Evolutionary conservation across 1,284 basidiomycete species (phyloP).

Genomic region (Pyrrhoderma noxium): DNA sequence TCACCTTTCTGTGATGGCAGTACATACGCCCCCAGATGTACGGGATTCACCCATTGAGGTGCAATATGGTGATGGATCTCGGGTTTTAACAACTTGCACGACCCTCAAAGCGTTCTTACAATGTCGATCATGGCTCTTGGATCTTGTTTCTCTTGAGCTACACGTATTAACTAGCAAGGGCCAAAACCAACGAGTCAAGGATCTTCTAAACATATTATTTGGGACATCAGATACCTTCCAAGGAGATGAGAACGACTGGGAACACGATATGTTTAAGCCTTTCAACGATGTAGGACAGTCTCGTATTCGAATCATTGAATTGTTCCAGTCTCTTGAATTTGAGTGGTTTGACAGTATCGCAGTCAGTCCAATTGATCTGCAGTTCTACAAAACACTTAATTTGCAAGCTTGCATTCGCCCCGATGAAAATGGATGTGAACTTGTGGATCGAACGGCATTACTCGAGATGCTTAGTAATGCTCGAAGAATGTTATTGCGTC

Average conservation of each 20-base stretch:
- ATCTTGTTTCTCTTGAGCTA: conserved; percentile 84
- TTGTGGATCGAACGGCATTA: conserved; percentile 72
- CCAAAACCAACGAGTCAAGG: conserved; percentile 61
- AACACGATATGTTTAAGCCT: conserved; percentile 43
- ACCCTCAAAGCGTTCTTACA: conserved; percentile 76
- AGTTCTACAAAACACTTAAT: conserved; percentile 65
- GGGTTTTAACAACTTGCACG: conserved; percentile 68
- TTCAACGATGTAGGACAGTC: conserved; percentile 75
- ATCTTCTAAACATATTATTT: conserved; percentile 71
- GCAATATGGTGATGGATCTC: conserved; percentile 63
- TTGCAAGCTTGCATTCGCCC: conserved; percentile 67
- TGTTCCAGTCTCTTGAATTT: conserved; percentile 80
- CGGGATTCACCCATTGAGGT: conserved; percentile 54
- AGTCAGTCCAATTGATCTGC: conserved; percentile 52
- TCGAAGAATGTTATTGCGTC: conserved; percentile 54
- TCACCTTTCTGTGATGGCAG: conserved; percentile 72
- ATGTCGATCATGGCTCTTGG: conserved; percentile 79
- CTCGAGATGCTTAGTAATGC: conserved; percentile 58
- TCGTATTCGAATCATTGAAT: conserved; percentile 78
- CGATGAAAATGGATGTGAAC: conserved; percentile 71
- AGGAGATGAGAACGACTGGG: conserved; percentile 35
- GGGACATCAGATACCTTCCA: conserved; percentile 49
- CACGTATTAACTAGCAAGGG: conserved; percentile 79
- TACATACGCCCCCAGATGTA: conserved; percentile 39
- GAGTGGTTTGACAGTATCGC: conserved; percentile 77